Base-by-base conservation (phyloP, 1,139 yeast species). In the Saccharomyces hybrid region DNA sequence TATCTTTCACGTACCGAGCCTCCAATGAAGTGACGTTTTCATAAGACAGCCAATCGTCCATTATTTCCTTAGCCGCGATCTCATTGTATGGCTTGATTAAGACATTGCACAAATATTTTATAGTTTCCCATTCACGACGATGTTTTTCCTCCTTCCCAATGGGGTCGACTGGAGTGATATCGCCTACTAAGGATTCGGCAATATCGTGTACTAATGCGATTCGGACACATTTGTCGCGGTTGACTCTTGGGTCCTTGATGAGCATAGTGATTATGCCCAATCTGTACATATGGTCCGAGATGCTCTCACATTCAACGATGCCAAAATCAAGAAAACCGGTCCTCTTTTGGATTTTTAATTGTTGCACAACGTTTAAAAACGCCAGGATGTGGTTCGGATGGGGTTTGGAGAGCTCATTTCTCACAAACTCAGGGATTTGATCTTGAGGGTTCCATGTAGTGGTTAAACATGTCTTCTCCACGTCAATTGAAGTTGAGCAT, bases 271-370 rank as follows among this genome's bases (percentile, higher is more conserved):
- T 83, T 48, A 91, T 76, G 4, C 91, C 83, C 98, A 95, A 93
- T 58, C 99, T 79, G 69, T 93, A 93, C 98, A 93, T 93, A 71
- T 95, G 99, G 71, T 93, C 99, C 16, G 91, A 79, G 55, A 93
- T 91, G 51, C 91, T 83, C 71, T 93, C 79, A 48, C 84, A 80
- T 8, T 71, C 68, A 0, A 82, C 78, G 34, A 93, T 78, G 12
- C 81, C 82, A 64, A 82, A 82, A 65, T 90, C 91, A 29, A 93
- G 71, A 99, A 99, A 93, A 2, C 99, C 99, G 0, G 98, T 91
- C 67, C 99, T 80, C 62, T 80, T 83, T 63, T 89, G 95, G 5
- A 83, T 76, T 72, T 93, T 93, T 64, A 93, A 77, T 42, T 82
- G 78, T 54, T 88, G 79, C 1, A 90, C 80, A 51, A 91, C 82